Base-by-base conservation (phyloP, 2,329 filamentous ascomycete genomes). In the Aspergillus flavus region DNA sequence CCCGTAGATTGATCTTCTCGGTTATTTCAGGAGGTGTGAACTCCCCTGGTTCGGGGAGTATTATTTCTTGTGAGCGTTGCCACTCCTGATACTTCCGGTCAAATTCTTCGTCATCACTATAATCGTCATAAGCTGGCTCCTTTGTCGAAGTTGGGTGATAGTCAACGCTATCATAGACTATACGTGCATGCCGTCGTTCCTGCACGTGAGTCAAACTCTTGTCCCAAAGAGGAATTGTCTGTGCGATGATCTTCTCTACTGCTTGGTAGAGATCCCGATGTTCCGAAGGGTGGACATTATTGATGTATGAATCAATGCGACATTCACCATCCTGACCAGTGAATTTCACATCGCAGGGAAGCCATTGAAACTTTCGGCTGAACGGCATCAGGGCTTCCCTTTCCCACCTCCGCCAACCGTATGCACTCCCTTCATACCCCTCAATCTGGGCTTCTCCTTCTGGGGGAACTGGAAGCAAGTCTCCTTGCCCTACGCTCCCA, bases 221-320 rank as follows among this genome's bases (percentile, higher is more conserved):
- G 54, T 85, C 79, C 83, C 82, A 86, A 0, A 82, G 76, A 0
- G 83, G 81, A 0, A 86, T 70, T 0, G 79, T 67, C 23, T 72
- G 72, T 19, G 74, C 21, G 32, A 82, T 69, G 7, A 82, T 61
- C 7, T 71, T 66, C 59, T 81, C 77, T n/a, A 82, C 71, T 9
- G 74, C 66, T 1, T 55, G 36, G 58, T 82, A 82, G 2, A 82
- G 66, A 1, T 67, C 56, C 1, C 52, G 43, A 60, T 81, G 68
- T 5, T 72, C 61, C 1, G 60, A 34, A 0, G 80, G 80, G 59
- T 81, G 79, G 1, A 81, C 69, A 61, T 81, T 82, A 62, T 82
- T 82, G 69, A 82, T 80, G 57, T 81, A 82, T 32, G 76, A 79
- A 1, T 68, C 70, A 48, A 81, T 75, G 57, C 67, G 75, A 50